Evolutionary conservation across 129 eudicot genomes (phyloP).

Genomic region (Tanacetum coccineum): DNA sequence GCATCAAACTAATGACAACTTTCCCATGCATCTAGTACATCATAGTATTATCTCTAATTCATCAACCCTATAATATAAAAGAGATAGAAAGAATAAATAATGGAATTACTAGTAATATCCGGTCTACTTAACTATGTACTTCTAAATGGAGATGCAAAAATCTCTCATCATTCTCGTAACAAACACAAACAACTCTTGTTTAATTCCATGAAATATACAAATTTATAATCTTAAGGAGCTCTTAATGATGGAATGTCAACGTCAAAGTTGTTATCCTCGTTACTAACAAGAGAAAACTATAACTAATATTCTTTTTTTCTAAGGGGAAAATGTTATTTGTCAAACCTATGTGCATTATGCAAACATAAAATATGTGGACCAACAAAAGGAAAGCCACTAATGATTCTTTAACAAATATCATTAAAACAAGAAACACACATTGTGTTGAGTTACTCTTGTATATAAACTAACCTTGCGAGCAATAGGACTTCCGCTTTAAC

Average conservation of each 20-base stretch:
- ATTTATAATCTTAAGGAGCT: neutral
- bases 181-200: neutral
- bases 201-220: neutral
- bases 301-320: no score
- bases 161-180: neutral
- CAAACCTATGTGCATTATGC: neutral
- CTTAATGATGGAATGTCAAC: neutral
- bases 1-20: no score
- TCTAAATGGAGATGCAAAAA: neutral
- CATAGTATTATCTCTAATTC: no score
- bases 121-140: neutral
- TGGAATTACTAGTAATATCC: neutral
- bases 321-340: neutral
- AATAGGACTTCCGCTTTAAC: constrained; percentile 88
- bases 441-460: neutral
- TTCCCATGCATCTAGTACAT: no score
- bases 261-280: no score
- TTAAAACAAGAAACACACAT: neutral
- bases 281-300: no score
- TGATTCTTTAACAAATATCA: neutral
- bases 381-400: constrained; percentile 18
- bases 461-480: constrained; percentile 61
- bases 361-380: constrained; percentile 12
- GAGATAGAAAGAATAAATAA: neutral
- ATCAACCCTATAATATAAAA: no score